Evolutionary conservation across 345 rosid species (phyloP), one percentile per base, ranked within the genome.

Genomic region (Murraya koenigii): DNA sequence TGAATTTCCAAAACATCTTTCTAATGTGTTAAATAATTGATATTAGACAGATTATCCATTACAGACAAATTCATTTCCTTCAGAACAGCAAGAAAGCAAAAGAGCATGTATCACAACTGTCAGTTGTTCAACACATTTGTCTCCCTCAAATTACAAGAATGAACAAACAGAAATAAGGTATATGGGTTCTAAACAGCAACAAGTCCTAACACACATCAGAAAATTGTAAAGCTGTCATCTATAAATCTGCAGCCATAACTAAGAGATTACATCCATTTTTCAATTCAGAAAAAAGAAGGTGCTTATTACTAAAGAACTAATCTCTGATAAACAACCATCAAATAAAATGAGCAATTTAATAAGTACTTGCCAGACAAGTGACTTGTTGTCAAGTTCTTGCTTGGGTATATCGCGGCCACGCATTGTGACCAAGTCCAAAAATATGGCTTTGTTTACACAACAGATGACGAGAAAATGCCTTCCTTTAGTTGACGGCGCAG

Each of bases 371-470:
- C 99, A 96, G 84, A 96, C 88, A 80, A 96, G 90, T 5, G 98
- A 94, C 76, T 87, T 92, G 85, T 92, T 96, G 81, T 94, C 99
- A 75, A 96, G 97, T 79, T 96, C 99, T 73, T 90, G 94, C 86
- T 96, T 96, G 25, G 95, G 98, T 62, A 96, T 97, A 87, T 94
- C 99, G 15, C 97, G 95, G 72, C 99, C 97, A 36, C 98, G 97
- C 98, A 96, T 92, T 25, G 99, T 91, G 63, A 94, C 99, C 90
- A 96, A 84, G 72, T 96, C 99, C 91, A 96, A 79, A 83, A 96
- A 96, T 73, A 94, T 92, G 44, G 97, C 98, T 82, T 94, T 96
- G 81, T 94, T 94, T 88, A 90, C 97, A 76, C 99, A 94, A 79
- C 98, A 96, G 61, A 96, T 90, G 54, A 96, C 98, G 83, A 94